Base-by-base conservation (phyloP, 2,329 filamentous ascomycete genomes). In the Berkeleyomyces basicola region DNA sequence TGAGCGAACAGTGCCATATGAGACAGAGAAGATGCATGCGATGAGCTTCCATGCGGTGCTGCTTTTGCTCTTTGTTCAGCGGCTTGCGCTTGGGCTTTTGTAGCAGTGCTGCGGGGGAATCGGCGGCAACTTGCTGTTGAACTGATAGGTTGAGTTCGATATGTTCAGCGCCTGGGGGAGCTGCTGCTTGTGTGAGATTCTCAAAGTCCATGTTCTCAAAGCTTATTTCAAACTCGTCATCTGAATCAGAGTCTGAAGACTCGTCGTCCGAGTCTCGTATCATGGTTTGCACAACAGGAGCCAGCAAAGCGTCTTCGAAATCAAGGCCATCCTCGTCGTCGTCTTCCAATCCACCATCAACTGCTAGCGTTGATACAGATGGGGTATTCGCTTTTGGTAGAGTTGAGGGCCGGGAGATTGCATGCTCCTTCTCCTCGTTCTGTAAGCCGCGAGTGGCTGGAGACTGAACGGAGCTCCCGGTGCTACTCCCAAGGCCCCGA, bases 11-110 rank as follows among this genome's bases (percentile, higher is more conserved):
- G 72, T 97, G 89, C 7, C 84, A 82, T 14, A 99, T 73, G 1
- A 99, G 78, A 70, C 89, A 95, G 11, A 96, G 75, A 0, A 97
- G 67, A 73, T 99, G 91, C 65, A 84, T 77, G 72, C 92, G 95
- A 72, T 99, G 93, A n/a, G 90, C 78, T 60, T 89, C 81, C 39
- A 93, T 71, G 23, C 91, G 82, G 11, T 71, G 74, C 51, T 74
- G 73, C 65, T 75, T 80, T 67, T 85, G 82, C 23, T 77, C 77
- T 66, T 76, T 79, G 33, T 72, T 80, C 3, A 83, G 73, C 1
- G 78, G 76, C 68, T 78, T 83, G 59, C 78, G 76, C 57, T 66
- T 66, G 10, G 42, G 49, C 36, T 37, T 51, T 23, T 55, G 49
- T 9, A 14, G 7, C 3, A 37, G 2, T 1, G 33, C 3, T 3